Percentiles rank a stretch among this genome's conserved stretches.
phyloP scores from a whole-genome alignment of 331 rosid genomes.

The Dryas integrifolia region DNA sequence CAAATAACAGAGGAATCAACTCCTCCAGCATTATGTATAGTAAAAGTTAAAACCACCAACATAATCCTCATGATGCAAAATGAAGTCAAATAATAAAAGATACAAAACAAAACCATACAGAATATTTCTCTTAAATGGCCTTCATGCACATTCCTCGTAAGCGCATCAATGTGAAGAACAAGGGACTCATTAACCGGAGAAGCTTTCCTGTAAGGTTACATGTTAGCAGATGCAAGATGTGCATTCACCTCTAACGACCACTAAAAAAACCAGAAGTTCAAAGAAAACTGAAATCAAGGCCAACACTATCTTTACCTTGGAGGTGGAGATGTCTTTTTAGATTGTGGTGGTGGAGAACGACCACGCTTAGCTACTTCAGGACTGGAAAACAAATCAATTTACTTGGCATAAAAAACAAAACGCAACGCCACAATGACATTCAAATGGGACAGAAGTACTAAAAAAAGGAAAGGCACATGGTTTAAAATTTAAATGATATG shows the following conservation, averaged over 20 bases:
- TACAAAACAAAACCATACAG: slow-evolving; percentile 45
- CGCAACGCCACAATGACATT: not conserved
- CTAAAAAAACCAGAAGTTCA: not conserved
- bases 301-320: slow-evolving; percentile 53
- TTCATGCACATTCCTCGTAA: slow-evolving; percentile 93
- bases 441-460: not conserved
- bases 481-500: not conserved
- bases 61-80: not conserved
- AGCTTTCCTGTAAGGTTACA: slow-evolving; percentile 59
- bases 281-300: not conserved
- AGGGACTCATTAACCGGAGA: slow-evolving; percentile 81
- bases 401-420: not conserved
- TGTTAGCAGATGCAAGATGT: slow-evolving; percentile 18
- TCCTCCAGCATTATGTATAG: not conserved
- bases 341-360: slow-evolving; percentile 71
- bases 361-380: slow-evolving; percentile 66
- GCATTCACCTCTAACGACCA: not conserved
- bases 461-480: not conserved
- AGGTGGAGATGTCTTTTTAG: slow-evolving; percentile 76
- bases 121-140: slow-evolving; percentile 92
- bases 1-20: not conserved
- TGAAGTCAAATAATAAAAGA: slow-evolving; percentile 11
- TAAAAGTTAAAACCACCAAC: slow-evolving; percentile 2
- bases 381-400: slow-evolving; percentile 34
- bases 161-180: slow-evolving; percentile 79